Conservation (phyloP, 2,329 filamentous ascomycete species). For the Septoria petroselini region DNA sequence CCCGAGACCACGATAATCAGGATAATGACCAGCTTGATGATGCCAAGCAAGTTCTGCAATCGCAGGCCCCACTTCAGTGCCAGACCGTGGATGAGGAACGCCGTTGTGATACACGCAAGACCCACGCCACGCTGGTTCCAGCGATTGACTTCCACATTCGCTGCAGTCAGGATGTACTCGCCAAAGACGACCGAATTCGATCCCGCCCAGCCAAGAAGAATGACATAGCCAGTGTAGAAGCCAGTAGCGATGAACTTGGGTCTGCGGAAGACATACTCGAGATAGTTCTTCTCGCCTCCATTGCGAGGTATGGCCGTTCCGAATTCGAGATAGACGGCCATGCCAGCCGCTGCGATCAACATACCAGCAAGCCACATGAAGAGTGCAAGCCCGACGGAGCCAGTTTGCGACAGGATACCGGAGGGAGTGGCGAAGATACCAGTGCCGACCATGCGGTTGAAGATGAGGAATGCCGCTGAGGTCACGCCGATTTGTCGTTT, state of each 20-base stretch:
- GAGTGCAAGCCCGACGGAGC: conserved; percentile 35
- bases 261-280: conserved; percentile 49
- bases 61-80: conserved; percentile 65
- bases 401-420: conserved; percentile 28
- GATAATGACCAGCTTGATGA: conserved; percentile 64
- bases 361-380: conserved; percentile 45
- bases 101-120: conserved; percentile 62
- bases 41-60: conserved; percentile 63
- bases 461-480: conserved; percentile 52
- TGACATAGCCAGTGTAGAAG: conserved; percentile 59
- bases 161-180: conserved; percentile 66
- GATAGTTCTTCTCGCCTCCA: conserved; percentile 55
- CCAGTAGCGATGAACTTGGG: conserved; percentile 61
- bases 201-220: conserved; percentile 63
- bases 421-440: conserved; percentile 33
- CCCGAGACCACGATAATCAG: conserved; percentile 60
- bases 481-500: conserved; percentile 52
- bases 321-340: conserved; percentile 64
- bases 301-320: conserved; percentile 63
- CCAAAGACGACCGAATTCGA: conserved; percentile 68
- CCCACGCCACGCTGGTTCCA: conserved; percentile 68
- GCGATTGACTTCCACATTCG: conserved; percentile 58
- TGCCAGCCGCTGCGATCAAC: conserved; percentile 55
- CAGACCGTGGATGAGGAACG: conserved; percentile 63
- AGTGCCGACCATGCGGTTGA: conserved; percentile 34